Percentiles rank a stretch among this genome's conserved stretches.
Evolutionary conservation across 129 eudicot genomes (phyloP).

Genomic region (Heracleum sosnowskyi): DNA sequence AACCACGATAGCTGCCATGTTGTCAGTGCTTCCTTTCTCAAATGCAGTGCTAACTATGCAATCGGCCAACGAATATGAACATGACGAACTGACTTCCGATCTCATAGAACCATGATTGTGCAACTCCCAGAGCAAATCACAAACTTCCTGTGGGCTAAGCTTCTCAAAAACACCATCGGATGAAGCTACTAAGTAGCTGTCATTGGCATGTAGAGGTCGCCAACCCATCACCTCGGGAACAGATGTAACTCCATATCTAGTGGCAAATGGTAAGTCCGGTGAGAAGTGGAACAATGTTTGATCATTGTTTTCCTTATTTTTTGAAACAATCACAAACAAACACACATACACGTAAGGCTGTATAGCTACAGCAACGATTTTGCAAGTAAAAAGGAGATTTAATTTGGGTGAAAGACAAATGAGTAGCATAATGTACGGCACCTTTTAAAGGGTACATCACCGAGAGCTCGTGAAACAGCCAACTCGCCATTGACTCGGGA

Average conservation of each 20-base stretch:
- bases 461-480: constrained; percentile 94
- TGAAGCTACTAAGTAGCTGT: constrained; percentile 75
- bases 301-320: not conserved
- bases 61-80: constrained; percentile 74
- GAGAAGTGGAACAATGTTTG: constrained; percentile 10
- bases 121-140: constrained; percentile 74
- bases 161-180: constrained; percentile 92
- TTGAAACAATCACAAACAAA: not conserved
- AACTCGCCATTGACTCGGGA: constrained; percentile 86
- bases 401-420: not conserved
- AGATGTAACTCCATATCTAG: constrained; percentile 85
- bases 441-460: constrained; percentile 87
- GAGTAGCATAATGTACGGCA: constrained; percentile 14
- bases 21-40: constrained; percentile 78
- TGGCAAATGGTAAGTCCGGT: constrained; percentile 19
- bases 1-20: constrained; percentile 77
- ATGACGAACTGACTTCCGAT: constrained; percentile 46
- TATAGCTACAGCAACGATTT: not conserved
- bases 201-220: constrained; percentile 67
- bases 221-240: constrained; percentile 85
- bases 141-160: constrained; percentile 70
- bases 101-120: constrained; percentile 32
- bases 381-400: not conserved
- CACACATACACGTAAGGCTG: not conserved
- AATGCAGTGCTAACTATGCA: constrained; percentile 76